Evolutionary conservation across 164 flowering plant genomes (phyloP).

Genomic region (Aristolochia fimbriata): DNA sequence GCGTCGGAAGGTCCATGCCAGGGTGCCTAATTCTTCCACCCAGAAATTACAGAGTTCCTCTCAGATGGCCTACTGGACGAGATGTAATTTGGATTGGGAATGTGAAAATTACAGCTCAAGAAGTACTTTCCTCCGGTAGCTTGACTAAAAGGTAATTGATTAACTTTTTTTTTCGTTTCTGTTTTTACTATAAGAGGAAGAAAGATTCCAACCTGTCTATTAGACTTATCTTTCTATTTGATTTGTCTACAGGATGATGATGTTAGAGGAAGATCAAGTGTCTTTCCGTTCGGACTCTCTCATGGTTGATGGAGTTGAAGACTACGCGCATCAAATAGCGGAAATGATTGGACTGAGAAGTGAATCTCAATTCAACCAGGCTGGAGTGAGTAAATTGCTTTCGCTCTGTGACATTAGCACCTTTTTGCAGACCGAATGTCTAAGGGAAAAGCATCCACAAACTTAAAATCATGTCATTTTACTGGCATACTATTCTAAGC

Average conservation of each 20-base stretch:
- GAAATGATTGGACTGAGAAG: constrained; percentile 92
- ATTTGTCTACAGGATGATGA: constrained; percentile 73
- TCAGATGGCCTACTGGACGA: constrained; percentile 92
- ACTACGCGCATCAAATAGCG: constrained; percentile 97
- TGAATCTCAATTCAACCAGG: constrained; percentile 63
- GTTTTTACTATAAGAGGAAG: background rate
- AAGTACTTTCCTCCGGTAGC: constrained; percentile 95
- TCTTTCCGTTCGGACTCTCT: constrained; percentile 77
- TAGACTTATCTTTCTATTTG: constrained; percentile 2
- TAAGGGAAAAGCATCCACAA: background rate
- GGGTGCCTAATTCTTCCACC: constrained; percentile 75
- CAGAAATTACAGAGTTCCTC: constrained; percentile 71
- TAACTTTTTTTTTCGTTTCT: background rate
- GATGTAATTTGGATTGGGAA: constrained; percentile 90
- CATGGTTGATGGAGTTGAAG: constrained; percentile 82
- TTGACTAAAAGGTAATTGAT: constrained; percentile 75
- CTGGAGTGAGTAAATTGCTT: constrained; percentile 59
- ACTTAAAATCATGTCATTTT: background rate
- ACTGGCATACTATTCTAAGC: no score
- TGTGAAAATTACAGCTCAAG: constrained; percentile 88
- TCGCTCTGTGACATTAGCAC: background rate
- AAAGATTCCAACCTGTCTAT: background rate
- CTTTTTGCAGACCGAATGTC: background rate
- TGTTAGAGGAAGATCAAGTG: constrained; percentile 91
- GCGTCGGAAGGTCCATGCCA: constrained; percentile 30